These are phyloP conservation scores for Coniochaeta pulveracea DNA, from an alignment of 2,329 filamentous ascomycete species.

Conservation along the genomic window DNA sequence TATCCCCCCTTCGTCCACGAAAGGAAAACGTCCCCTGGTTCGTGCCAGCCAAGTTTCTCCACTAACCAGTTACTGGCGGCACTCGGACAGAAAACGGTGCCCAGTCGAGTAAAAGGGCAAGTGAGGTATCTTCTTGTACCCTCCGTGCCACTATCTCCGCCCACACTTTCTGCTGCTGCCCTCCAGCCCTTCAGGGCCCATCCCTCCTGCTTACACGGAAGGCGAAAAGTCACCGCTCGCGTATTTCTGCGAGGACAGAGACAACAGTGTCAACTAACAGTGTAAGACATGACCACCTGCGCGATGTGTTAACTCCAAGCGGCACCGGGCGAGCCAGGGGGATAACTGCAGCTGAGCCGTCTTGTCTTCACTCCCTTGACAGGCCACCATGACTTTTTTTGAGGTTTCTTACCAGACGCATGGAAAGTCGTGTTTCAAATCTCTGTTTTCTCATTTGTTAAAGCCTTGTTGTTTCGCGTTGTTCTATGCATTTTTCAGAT, in stretches of 20 bases:
- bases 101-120: conserved; percentile 4
- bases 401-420: conserved; percentile 27
- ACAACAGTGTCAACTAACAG: no score
- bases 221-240: no score
- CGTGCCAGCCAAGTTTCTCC: conserved; percentile 10
- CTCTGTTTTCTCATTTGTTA: conserved; percentile 25
- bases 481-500: conserved; percentile 27
- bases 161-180: not conserved
- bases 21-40: conserved; percentile 11
- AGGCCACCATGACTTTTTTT: no score
- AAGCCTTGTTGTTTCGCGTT: conserved; percentile 24
- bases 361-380: no score
- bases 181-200: no score
- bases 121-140: conserved; percentile 11
- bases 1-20: conserved; percentile 14
- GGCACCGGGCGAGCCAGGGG: no score
- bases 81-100: conserved; percentile 9
- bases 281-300: no score
- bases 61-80: conserved; percentile 12
- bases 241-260: no score
- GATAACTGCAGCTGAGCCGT: no score
- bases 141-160: not conserved
- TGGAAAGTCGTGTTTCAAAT: conserved; percentile 33
- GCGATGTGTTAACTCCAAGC: no score
- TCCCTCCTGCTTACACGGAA: no score